Evolutionary conservation across 768 basidiomycete genomes (phyloP).

Genomic region (Podaxis sp.): DNA sequence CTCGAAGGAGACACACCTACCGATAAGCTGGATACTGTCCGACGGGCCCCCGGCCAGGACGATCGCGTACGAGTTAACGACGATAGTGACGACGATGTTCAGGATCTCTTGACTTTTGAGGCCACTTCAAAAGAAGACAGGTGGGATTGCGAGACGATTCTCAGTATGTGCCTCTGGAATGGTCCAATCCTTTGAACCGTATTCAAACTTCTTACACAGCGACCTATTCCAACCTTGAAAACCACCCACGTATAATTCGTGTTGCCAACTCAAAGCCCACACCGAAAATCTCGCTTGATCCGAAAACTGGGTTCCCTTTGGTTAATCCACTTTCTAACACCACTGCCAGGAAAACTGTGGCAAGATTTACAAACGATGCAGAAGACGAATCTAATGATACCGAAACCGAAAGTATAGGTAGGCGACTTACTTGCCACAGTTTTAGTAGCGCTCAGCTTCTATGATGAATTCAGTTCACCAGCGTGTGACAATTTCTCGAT

Average conservation of each 20-base stretch:
- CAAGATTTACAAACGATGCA: constrained; percentile 23
- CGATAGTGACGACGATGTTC: constrained; percentile 46
- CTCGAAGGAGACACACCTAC: constrained; percentile 70
- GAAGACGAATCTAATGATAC: constrained; percentile 27
- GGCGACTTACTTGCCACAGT: constrained; percentile 2
- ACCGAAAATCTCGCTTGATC: constrained; percentile 70
- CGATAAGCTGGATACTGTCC: constrained; percentile 79
- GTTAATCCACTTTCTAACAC: constrained; percentile 28
- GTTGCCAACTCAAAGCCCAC: constrained; percentile 54
- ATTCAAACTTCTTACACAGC: constrained; percentile 44
- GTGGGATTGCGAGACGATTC: constrained; percentile 97
- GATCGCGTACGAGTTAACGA: constrained; percentile 50
- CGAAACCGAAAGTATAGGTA: constrained; percentile 24
- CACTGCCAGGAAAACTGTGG: constrained; percentile 5
- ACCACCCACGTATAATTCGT: constrained; percentile 89
- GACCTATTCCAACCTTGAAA: constrained; percentile 96
- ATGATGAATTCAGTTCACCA: constrained; percentile 19
- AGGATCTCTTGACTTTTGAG: constrained; percentile 39
- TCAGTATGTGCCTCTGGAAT: constrained; percentile 57
- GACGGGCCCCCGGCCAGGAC: constrained; percentile 75
- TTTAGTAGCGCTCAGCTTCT: not conserved
- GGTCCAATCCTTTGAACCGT: not conserved
- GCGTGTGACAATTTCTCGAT: constrained; percentile 48
- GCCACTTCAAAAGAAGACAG: constrained; percentile 66
- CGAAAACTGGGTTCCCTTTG: constrained; percentile 74